phyloP scores from a whole-genome alignment of 768 basidiomycete genomes.

The Leccinum fibrillosum region DNA sequence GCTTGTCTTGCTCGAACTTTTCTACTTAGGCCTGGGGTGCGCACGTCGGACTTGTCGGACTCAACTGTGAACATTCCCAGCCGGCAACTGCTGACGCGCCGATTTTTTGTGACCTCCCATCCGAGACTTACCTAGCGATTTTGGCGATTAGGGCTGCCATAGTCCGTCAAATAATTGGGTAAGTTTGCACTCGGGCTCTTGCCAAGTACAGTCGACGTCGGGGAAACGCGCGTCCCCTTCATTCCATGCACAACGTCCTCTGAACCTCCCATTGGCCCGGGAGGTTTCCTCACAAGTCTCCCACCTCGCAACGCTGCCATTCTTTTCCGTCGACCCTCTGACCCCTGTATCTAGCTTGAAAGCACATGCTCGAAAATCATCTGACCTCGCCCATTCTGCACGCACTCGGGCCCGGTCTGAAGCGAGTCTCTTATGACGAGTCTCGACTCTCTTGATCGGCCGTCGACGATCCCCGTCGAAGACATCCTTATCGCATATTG shows the following conservation, averaged over 20 bases:
- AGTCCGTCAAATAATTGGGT: slow-evolving; percentile 21
- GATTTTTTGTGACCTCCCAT: slow-evolving; percentile 5
- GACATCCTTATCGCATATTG: slow-evolving; percentile 1
- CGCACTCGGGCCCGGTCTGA: slow-evolving; percentile 26
- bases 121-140: slow-evolving; percentile 10
- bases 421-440: slow-evolving; percentile 25
- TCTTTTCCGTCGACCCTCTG: slow-evolving; percentile 27
- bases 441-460: slow-evolving; percentile 24
- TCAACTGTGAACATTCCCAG: not conserved
- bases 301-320: slow-evolving; percentile 18
- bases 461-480: slow-evolving; percentile 24
- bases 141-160: slow-evolving; percentile 17
- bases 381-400: slow-evolving; percentile 5
- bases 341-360: not conserved
- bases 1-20: not conserved
- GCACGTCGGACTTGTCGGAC: not conserved
- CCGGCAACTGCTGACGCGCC: not conserved
- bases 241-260: slow-evolving; percentile 16
- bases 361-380: not conserved
- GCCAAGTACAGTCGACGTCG: not conserved
- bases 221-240: not conserved
- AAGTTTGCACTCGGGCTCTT: not conserved
- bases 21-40: no score
- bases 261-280: not conserved
- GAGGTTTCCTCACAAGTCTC: not conserved